Evolutionary conservation across 2,329 filamentous ascomycete species (phyloP).

Genomic region (Aschersonia sp.): DNA sequence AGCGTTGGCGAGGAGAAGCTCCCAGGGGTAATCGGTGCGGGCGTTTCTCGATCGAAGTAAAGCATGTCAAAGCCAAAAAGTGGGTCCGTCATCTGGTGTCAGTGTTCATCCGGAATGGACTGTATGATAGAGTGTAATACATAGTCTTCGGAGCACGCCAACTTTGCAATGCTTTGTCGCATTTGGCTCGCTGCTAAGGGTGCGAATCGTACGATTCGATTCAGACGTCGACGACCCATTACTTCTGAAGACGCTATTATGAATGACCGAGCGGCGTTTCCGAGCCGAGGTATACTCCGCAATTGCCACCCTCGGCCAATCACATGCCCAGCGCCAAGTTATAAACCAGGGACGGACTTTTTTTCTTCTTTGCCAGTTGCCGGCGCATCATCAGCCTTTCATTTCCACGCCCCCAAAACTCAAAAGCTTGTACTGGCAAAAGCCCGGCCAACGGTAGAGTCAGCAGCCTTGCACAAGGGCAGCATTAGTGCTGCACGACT

Average conservation of each 20-base stretch:
- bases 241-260: background rate
- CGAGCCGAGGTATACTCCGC: constrained; percentile 1
- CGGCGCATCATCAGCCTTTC: background rate
- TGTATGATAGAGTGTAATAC: constrained; percentile 4
- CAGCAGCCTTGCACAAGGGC: background rate
- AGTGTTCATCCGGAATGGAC: background rate
- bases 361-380: background rate
- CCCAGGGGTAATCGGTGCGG: constrained; percentile 90
- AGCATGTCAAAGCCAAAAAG: background rate
- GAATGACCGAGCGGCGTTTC: constrained; percentile 1
- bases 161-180: too few species aligned
- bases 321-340: background rate
- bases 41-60: constrained; percentile 61
- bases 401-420: background rate
- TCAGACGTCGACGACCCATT: too few species aligned
- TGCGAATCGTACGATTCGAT: background rate
- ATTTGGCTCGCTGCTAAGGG: background rate
- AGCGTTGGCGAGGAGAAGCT: constrained; percentile 75
- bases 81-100: background rate
- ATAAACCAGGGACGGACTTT: constrained; percentile 6
- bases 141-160: too few species aligned
- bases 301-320: constrained; percentile 4
- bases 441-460: constrained; percentile 7
- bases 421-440: constrained; percentile 2
- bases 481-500: background rate